phyloP scores from a whole-genome alignment of 306 rosid species.

The Dalbergia cultrata region DNA sequence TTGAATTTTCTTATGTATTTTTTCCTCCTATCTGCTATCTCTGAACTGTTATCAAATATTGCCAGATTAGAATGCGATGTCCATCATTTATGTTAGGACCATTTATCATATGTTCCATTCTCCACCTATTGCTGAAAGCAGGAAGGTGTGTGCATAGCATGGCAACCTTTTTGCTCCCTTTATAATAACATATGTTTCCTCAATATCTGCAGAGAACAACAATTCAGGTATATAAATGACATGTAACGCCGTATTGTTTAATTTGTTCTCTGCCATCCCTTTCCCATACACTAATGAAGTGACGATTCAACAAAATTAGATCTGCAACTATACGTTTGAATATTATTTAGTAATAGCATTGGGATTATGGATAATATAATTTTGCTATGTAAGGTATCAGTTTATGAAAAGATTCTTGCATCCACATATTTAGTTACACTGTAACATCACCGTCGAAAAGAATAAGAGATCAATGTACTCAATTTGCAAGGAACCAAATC shows the following conservation, averaged over 20 bases:
- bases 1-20: conserved; percentile 3
- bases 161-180: not conserved
- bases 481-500: not conserved
- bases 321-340: not conserved
- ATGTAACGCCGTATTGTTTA: conserved; percentile 12
- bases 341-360: conserved; percentile 30
- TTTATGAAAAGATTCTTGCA: not conserved
- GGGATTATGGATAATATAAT: conserved; percentile 33
- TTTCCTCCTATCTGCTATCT: not conserved
- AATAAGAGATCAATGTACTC: conserved; percentile 5
- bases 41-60: conserved; percentile 19
- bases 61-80: conserved; percentile 36
- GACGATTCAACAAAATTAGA: not conserved
- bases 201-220: conserved; percentile 28
- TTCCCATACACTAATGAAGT: conserved; percentile 14
- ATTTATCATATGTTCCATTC: conserved; percentile 11
- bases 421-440: not conserved
- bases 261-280: conserved; percentile 8
- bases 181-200: conserved; percentile 22
- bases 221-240: conserved; percentile 40
- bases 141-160: conserved; percentile 26
- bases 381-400: conserved; percentile 23
- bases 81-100: conserved; percentile 40
- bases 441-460: not conserved
- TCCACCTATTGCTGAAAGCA: conserved; percentile 26